Evolutionary conservation across 202 grass and related monocot genomes (phyloP), one percentile per base, ranked within the genome.

Genomic region (Panicum hallii): DNA sequence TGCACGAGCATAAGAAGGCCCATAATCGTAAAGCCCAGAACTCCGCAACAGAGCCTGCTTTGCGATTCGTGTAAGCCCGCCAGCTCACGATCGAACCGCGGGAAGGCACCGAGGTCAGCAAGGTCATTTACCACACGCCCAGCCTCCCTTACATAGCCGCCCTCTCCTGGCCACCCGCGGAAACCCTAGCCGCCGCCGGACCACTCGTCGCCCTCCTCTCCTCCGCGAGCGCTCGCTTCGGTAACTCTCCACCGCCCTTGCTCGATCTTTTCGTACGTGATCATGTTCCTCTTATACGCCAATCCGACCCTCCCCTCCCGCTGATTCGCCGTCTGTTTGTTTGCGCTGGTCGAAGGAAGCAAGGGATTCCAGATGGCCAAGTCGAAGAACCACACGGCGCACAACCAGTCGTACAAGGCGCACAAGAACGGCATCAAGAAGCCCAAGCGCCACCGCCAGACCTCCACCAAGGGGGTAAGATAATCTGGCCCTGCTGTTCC

Each of bases 401-500:
- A 99, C 90, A 99, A 99, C 91, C 96, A 95, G 84, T 95, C 93
- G 8, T 89, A 92, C 91, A 98, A 98, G 80, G 96, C 96, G 53
- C 96, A 98, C 84, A 98, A 67, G 88, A 98, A 98, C 75, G 96
- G 96, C 72, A 98, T 98, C 88, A 98, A 95, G 89, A 98, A 98
- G 93, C 89, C 96, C 60, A 93, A 91, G 88, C 93, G 88, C 82
- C 82, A 96, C 8, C 91, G 88, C 71, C 91, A 99, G 81, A 89
- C 91, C 67, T 99, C 96, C 71, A 99, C 96, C 75, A 99, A 94
- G 54, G 96, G 96, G 88, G 96, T 99, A 91, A 71, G 20, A 61
- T 20, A 15, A 57, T 42, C 54, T 56, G 9, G 22, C 10, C 61
- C 60, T 47, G 26, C 9, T 14, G 5, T 38, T 61, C 4, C 12